Conservation (phyloP, 192 early-diverging fungal genomes). For the Obelidium mucronatum region DNA sequence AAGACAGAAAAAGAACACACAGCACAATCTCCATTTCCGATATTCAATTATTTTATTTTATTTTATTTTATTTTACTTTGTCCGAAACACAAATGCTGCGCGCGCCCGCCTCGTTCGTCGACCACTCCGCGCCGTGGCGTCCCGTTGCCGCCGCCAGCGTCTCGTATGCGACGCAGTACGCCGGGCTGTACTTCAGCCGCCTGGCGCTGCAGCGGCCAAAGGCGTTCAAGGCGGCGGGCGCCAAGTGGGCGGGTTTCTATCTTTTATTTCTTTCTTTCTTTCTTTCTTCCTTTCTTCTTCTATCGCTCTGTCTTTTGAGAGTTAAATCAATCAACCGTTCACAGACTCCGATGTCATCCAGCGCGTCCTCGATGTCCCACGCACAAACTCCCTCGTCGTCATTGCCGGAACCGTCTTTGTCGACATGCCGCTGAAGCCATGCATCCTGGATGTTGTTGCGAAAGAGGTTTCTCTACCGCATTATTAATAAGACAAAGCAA, state of each 20-base stretch:
- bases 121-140: neutral
- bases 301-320: no score
- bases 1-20: no score
- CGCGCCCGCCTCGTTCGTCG: neutral
- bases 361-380: constrained; percentile 77
- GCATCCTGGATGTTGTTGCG: constrained; percentile 88
- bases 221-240: constrained; percentile 63
- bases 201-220: constrained; percentile 68
- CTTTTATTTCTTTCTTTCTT: neutral
- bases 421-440: constrained; percentile 88
- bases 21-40: no score
- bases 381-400: constrained; percentile 63
- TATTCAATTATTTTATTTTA: no score
- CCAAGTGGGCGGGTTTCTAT: constrained; percentile 54
- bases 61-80: no score
- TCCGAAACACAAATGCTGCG: constrained; percentile 13
- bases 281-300: neutral
- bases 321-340: neutral
- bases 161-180: constrained; percentile 83
- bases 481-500: no score
- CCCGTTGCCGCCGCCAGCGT: neutral
- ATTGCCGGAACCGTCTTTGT: constrained; percentile 83
- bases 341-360: constrained; percentile 49
- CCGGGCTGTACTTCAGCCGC: constrained; percentile 84
- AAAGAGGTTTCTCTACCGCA: no score